Base-by-base conservation (phyloP, 192 early-diverging fungal genomes). In the Coemansia sp. region DNA sequence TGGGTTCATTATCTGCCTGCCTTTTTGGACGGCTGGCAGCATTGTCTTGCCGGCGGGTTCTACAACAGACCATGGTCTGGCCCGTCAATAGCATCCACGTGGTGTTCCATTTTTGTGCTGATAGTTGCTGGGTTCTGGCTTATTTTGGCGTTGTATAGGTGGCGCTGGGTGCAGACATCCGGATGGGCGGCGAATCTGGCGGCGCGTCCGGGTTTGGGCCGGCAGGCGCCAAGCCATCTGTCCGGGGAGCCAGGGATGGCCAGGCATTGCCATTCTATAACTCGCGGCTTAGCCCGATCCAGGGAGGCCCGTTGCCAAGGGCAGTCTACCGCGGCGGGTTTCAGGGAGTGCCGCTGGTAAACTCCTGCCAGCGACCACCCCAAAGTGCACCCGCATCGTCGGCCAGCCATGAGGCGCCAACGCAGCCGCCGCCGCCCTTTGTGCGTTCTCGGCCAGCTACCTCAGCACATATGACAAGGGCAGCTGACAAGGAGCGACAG, bases 211-310 rank as follows among this genome's bases (percentile, higher is more conserved):
- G 31, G 11, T 13, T 5, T 2, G 31, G 2, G 3, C n/a, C n/a
- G n/a, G n/a, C n/a, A n/a, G 3, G 31, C 32, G 10, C 47, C 2
- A 49, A 49, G 55, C 39, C 47, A 29, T 26, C 30, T 7, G n/a
- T n/a, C n/a, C n/a, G n/a, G n/a, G n/a, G n/a, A n/a, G n/a, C n/a
- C n/a, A n/a, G n/a, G n/a, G n/a, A n/a, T n/a, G n/a, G n/a, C n/a
- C n/a, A n/a, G n/a, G n/a, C n/a, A n/a, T n/a, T 43, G 22, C 32
- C 60, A 16, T 70, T 41, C 47, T 70, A 70, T 41, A 70, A 70
- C 37, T 51, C 67, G 14, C 54, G 67, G 3, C 33, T 70, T 13
- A 38, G 48, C 1, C 67, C 67, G 11, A 47, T 63, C 14, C 59
- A 34, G 17, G 45, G 50, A 30, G 54, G 48, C 3, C 26, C 59